Base-by-base conservation (phyloP, 495 filamentous ascomycete genomes). In the Penicillium cosmopolitanum region DNA sequence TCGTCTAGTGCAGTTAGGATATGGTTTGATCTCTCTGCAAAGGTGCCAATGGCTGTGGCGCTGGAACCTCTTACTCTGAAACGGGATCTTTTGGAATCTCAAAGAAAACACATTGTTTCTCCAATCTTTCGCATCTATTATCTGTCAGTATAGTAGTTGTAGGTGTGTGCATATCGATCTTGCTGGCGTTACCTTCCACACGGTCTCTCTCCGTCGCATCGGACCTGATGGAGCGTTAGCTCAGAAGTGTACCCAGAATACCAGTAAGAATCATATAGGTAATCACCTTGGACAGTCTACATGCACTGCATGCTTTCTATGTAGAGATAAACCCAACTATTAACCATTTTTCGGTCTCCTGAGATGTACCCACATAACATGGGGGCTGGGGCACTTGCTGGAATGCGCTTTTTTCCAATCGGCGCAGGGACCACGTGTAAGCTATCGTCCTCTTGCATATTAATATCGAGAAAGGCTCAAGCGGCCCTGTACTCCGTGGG, bases 271-370 rank as follows among this genome's bases (percentile, higher is more conserved):
- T 21, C 21, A 33, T 33, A 43, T 33, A 18, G 5, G 8, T 42
- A 23, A 33, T 47, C 40, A 73, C 75, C 61, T 77, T 77, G 3
- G 75, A 76, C 38, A 67, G 65, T 35, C 75, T 67, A 58, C 75
- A 77, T 40, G 72, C 58, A 57, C 67, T 68, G 54, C 75, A 77
- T 8, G 75, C 71, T 57, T 76, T 77, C 75, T 77, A 56, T 36
- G 50, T 28, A 59, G 33, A 9, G 0, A 28, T 9, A 44, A 28
- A 51, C 35, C 23, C 31, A 4, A 31, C 19, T 12, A 34, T 60
- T 51, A 61, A 51, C 18, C 9, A 21, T 18, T 28, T 34, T 53
- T 7, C 33, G 38, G 2, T 21, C 13, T 23, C 1, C 25, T 7
- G 7, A 11, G 15, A 38, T n/a, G 36, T 12, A 13, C 36, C 36